These are phyloP conservation scores for Xylaria sp. DNA, from an alignment of 2,329 filamentous ascomycete genomes.

Conservation along the genomic window DNA sequence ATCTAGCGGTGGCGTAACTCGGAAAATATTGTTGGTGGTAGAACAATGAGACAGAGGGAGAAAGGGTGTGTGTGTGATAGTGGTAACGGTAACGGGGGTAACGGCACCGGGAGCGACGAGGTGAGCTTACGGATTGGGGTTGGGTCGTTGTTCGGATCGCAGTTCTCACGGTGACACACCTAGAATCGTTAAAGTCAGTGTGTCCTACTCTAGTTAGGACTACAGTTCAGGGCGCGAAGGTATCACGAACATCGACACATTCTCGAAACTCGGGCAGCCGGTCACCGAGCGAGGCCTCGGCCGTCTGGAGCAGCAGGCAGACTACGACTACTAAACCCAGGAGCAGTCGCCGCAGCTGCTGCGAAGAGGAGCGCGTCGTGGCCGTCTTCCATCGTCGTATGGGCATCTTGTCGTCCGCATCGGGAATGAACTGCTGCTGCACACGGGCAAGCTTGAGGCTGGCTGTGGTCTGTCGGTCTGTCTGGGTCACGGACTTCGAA, in stretches of 20 bases:
- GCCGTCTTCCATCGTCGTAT: constrained; percentile 37
- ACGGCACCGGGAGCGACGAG: constrained; percentile 20
- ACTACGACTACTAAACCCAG: constrained; percentile 52
- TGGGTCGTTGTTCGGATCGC: constrained; percentile 67
- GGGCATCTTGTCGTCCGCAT: constrained; percentile 43
- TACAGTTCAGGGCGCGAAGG: background rate
- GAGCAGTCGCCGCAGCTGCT: constrained; percentile 43
- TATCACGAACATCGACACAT: constrained; percentile 78
- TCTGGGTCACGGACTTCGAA: background rate
- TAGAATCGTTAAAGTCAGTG: constrained; percentile 52
- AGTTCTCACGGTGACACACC: constrained; percentile 86
- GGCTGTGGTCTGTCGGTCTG: background rate
- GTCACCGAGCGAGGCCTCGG: constrained; percentile 82
- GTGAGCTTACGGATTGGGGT: constrained; percentile 74
- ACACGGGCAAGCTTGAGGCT: constrained; percentile 25
- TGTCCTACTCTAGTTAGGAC: background rate
- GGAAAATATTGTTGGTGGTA: constrained; percentile 20
- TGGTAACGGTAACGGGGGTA: background rate
- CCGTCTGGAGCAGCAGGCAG: constrained; percentile 54
- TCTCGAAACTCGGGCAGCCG: constrained; percentile 85
- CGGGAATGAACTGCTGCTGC: constrained; percentile 17
- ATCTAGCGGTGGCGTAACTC: constrained; percentile 10
- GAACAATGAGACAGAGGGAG: background rate
- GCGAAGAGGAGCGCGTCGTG: constrained; percentile 27
- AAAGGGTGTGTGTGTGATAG: background rate